Percentiles rank a stretch among this genome's conserved stretches.
Evolutionary conservation across 176 grass and related monocot genomes (phyloP).

Genomic region (Hordeum marinum): DNA sequence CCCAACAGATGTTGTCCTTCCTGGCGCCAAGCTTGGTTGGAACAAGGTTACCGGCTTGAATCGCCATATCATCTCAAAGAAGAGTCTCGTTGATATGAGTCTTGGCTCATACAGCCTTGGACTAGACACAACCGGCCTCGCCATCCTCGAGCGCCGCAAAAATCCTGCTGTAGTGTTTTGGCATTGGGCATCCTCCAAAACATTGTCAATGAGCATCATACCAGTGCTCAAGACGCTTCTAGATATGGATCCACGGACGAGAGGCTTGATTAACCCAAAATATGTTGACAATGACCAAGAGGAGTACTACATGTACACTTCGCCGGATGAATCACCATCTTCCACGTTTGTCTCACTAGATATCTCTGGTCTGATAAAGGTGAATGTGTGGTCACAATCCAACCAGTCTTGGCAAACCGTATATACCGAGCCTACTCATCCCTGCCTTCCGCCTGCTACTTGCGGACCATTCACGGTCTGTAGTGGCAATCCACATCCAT

Average conservation of each 20-base stretch:
- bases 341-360: background rate
- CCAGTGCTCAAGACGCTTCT: background rate
- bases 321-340: background rate
- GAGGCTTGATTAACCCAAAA: background rate
- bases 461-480: background rate
- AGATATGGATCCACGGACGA: constrained; percentile 9
- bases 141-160: background rate
- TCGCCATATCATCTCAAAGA: background rate
- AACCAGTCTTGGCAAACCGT: background rate
- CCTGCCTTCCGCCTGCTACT: background rate
- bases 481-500: background rate
- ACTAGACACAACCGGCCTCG: background rate
- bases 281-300: constrained; percentile 3
- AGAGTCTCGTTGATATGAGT: background rate
- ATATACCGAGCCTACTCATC: background rate
- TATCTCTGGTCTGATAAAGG: background rate
- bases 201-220: background rate
- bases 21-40: background rate
- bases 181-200: background rate
- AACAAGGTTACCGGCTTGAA: background rate
- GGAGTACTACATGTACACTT: constrained; percentile 9
- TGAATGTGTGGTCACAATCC: background rate
- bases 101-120: background rate
- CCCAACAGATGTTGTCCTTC: background rate
- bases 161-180: constrained; percentile 6